Evolutionary conservation across 2,329 filamentous ascomycete species (phyloP), one percentile per base, ranked within the genome.

Genomic region (Colletotrichum navitas): DNA sequence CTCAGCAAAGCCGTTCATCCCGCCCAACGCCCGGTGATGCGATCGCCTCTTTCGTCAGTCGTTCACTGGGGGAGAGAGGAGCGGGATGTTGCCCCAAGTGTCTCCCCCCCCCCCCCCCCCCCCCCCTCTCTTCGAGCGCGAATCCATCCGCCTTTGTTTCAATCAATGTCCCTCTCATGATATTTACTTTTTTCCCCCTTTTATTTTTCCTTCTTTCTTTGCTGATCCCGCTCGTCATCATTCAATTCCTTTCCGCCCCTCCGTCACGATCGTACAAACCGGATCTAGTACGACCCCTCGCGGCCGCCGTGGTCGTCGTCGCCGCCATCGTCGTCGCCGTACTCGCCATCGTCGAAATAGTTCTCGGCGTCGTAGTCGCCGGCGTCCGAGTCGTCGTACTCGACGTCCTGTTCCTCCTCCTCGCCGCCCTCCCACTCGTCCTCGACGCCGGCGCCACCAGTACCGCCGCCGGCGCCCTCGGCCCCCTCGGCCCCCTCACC

Each of bases 321-420:
- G 12, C 85, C 85, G 4, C 85, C 85, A 58, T 87, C 86, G 29
- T 86, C 85, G 45, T 85, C 84, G 63, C 87, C 84, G 32, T 89
- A 87, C 72, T 88, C 86, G 16, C 87, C 87, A 32, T 85, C 87
- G 71, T 90, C 88, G 76, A 90, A 90, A 80, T 90, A 90, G 12
- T 84, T 83, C 75, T 90, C 88, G 2, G 88, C 88, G 55, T 90
- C 86, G 76, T 90, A 90, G 72, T 90, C 88, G 10, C 88, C 88
- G 1, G 86, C 88, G 60, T 88, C 87, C 69, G 89, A 87, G 66
- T 90, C 88, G 59, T 90, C 86, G 72, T 86, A 87, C 32, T 80
- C 81, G 66, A 86, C 84, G 65, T 86, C 85, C 74, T 86, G 84
- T 24, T 85, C 85, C 12, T 83, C 84, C 63, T 85, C 83, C 43